These are phyloP conservation scores for Cornus controversa DNA, from an alignment of 148 eudicot genomes.

Conservation along the genomic window DNA sequence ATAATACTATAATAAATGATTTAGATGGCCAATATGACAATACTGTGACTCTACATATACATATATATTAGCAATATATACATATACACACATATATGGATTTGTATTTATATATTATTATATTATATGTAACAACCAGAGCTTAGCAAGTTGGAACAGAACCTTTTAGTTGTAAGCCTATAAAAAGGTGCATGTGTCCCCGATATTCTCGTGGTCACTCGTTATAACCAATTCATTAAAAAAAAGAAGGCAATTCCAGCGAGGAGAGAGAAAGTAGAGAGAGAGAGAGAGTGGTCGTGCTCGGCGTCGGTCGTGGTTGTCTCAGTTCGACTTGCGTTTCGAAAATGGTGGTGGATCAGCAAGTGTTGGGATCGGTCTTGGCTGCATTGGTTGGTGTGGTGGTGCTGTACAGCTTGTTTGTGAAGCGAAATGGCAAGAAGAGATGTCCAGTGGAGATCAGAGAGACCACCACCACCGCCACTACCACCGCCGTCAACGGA, in stretches of 20 bases:
- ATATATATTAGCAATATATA: too few species aligned
- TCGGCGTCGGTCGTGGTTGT: background rate
- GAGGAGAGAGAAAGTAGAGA: conserved; percentile 1
- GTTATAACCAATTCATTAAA: background rate
- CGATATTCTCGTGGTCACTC: background rate
- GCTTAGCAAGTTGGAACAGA: too few species aligned
- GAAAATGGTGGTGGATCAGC: conserved; percentile 45
- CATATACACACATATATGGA: too few species aligned
- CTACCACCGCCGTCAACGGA: conserved; percentile 28
- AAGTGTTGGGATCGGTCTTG: conserved; percentile 29
- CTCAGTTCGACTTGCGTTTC: background rate
- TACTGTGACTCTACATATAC: too few species aligned
- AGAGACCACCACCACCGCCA: conserved; percentile 23
- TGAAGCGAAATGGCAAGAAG: conserved; percentile 19
- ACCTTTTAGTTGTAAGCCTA: conserved; percentile 2
- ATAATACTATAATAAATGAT: too few species aligned
- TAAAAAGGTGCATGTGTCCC: conserved; percentile 1
- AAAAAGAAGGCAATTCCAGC: background rate
- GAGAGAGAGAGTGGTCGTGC: background rate
- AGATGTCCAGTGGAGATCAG: background rate
- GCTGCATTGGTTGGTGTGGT: conserved; percentile 37
- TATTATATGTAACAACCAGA: too few species aligned
- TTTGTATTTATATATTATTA: too few species aligned
- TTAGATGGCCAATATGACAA: too few species aligned
- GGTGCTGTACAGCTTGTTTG: conserved; percentile 24